Evolutionary conservation across 331 rosid species (phyloP).

Genomic region (Stylosanthes scabra): DNA sequence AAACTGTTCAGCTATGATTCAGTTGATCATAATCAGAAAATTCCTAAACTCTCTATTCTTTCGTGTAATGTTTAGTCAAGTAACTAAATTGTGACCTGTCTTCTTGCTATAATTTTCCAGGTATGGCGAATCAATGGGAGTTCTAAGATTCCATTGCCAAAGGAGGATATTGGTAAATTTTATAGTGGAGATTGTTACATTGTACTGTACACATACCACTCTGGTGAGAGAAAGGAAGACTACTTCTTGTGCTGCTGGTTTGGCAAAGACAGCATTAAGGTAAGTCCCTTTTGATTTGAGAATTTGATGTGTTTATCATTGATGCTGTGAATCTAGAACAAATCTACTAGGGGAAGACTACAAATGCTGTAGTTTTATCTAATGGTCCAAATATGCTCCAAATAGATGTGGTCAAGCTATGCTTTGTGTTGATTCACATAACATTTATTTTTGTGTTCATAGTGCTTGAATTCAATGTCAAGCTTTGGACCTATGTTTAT

Average conservation of each 20-base stretch:
- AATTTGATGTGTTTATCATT: constrained; percentile 7
- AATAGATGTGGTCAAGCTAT: constrained; percentile 1
- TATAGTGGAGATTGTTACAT: constrained; percentile 90
- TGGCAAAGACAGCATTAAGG: constrained; percentile 91
- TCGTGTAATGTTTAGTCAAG: not conserved
- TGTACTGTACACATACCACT: constrained; percentile 75
- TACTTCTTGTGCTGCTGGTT: constrained; percentile 90
- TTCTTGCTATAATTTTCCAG: constrained; percentile 45
- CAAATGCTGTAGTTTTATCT: not conserved
- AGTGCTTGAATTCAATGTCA: constrained; percentile 12
- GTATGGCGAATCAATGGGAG: constrained; percentile 78
- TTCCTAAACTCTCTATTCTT: too few relatives aligned
- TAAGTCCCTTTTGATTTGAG: constrained; percentile 46
- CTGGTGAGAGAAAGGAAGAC: constrained; percentile 96
- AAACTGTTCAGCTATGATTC: too few relatives aligned
- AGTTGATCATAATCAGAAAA: too few relatives aligned
- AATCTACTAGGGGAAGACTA: constrained; percentile 2
- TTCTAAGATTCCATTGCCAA: constrained; percentile 69
- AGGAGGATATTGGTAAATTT: constrained; percentile 84
- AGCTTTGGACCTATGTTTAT: not conserved
- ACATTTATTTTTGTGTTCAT: not conserved
- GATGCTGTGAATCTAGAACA: constrained; percentile 12
- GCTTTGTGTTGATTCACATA: not conserved
- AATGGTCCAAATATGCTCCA: not conserved
- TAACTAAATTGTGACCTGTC: constrained; percentile 18